Evolutionary conservation across 1,284 basidiomycete genomes (phyloP), one percentile per base, ranked within the genome.

Genomic region (Trichosporon asahii): DNA sequence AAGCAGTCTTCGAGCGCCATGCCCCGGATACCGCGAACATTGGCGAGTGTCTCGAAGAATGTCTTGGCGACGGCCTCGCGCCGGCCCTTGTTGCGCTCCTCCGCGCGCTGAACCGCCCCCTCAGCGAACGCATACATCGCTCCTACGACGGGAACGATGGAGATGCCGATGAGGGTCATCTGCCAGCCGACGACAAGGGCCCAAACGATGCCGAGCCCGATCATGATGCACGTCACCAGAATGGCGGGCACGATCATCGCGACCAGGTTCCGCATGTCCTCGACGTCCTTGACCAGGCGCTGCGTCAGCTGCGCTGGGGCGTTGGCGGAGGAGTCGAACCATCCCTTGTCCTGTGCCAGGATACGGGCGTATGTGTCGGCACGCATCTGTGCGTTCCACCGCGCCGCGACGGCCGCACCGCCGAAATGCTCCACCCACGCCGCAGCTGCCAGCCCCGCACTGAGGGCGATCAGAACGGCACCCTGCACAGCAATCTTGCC

Each of bases 151-250:
- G 95, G 96, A 0, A 88, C 92, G 37, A 98, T 88, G 0, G 90
- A 94, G 37, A 98, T 82, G 0, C 94, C 96, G 0, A 93, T 92
- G 21, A 99, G 87, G 0, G 95, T 97, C 70, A 99, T 86, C 83
- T 97, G 90, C 96, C 96, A 99, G 0, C 94, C 94, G 31, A 88
- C 85, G 0, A 88, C 88, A 78, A 98, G 85, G 0, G 96, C 93
- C 95, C 95, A 98, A 11, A 91, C 80, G 18, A 98, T 83, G 2
- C 93, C 94, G 12, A 95, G 85, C 1, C 86, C 80, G 64, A 98
- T 86, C 94, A 99, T 97, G 6, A 91, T 85, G 1, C 85, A 69
- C 12, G 96, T 91, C 8, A 94, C 91, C 33, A 90, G 77, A 11
- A 86, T 85, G 79, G 95, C 91, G 0, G 89, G 88, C 65, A 93